A percentile compares a stretch with the other conserved stretches of the same genome.
Evolutionary conservation across 495 filamentous ascomycete species (phyloP).

Genomic region (Lophiostoma macrostomum): DNA sequence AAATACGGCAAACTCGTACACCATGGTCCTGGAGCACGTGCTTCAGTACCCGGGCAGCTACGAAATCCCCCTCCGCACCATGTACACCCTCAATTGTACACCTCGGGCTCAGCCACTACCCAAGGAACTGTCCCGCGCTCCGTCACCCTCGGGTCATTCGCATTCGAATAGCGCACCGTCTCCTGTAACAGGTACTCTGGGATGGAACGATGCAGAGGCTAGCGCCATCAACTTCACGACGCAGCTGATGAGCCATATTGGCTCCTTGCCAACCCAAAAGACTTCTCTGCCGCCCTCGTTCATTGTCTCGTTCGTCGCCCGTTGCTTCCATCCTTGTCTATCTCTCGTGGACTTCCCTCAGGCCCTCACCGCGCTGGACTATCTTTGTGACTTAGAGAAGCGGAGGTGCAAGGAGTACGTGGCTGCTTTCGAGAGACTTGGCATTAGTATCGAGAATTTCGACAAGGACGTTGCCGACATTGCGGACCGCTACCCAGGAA

Average conservation of each 20-base stretch:
- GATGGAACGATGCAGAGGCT: slow-evolving; percentile 41
- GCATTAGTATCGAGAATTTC: slow-evolving; percentile 52
- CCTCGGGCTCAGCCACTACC: slow-evolving; percentile 46
- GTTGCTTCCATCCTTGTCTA: slow-evolving; percentile 58
- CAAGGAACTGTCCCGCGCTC: slow-evolving; percentile 35
- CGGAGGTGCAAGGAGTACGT: slow-evolving; percentile 68
- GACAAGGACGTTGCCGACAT: slow-evolving; percentile 46
- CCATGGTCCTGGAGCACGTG: slow-evolving; percentile 63
- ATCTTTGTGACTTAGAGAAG: slow-evolving; percentile 65
- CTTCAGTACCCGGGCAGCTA: slow-evolving; percentile 63
- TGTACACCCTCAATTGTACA: slow-evolving; percentile 69
- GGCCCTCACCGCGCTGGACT: slow-evolving; percentile 68
- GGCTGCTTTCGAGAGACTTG: slow-evolving; percentile 76
- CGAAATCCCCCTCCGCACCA: slow-evolving; percentile 70
- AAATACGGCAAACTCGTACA: slow-evolving; percentile 35
- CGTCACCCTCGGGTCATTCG: slow-evolving; percentile 21
- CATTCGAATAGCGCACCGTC: slow-evolving; percentile 34
- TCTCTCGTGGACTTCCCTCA: slow-evolving; percentile 67
- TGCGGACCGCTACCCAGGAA: slow-evolving; percentile 48
- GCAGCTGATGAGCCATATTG: slow-evolving; percentile 61
- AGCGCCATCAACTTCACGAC: slow-evolving; percentile 61
- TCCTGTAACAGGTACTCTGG: slow-evolving; percentile 40
- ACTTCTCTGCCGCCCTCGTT: slow-evolving; percentile 66
- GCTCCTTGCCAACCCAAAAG: slow-evolving; percentile 60
- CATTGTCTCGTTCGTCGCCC: slow-evolving; percentile 61